These are phyloP conservation scores for Penicillium subrubescens DNA, from an alignment of 495 filamentous ascomycete species.

Conservation along the genomic window DNA sequence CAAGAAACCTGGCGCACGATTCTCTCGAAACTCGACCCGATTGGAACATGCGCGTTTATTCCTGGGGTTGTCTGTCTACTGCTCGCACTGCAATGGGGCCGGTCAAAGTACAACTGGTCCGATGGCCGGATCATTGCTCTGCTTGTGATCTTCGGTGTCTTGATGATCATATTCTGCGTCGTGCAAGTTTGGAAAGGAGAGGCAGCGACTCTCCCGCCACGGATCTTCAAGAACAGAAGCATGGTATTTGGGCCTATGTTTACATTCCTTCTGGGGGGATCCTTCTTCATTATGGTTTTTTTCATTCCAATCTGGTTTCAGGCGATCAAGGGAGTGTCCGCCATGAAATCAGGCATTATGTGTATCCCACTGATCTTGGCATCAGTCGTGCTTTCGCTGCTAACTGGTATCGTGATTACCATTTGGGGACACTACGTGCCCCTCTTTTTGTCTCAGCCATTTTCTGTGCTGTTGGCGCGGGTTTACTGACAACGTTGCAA, in stretches of 20 bases:
- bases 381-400: conserved; percentile 5
- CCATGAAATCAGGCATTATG: conserved; percentile 30
- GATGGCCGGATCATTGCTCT: not conserved
- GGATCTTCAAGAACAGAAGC: conserved; percentile 10
- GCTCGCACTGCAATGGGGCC: conserved; percentile 21
- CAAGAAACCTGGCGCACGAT: not conserved
- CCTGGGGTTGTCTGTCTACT: conserved; percentile 38
- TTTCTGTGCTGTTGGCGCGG: not conserved
- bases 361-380: conserved; percentile 19
- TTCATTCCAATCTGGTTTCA: conserved; percentile 45
- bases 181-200: conserved; percentile 48
- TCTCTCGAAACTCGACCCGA: conserved; percentile 35
- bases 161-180: conserved; percentile 32
- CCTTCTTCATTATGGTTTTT: conserved; percentile 29
- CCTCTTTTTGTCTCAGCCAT: not conserved
- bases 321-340: conserved; percentile 29
- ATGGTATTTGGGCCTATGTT: conserved; percentile 13
- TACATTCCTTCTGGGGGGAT: conserved; percentile 21
- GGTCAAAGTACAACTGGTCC: not conserved
- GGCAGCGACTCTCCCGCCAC: conserved; percentile 46
- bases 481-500: not conserved
- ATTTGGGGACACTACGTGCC: conserved; percentile 10
- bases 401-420: conserved; percentile 6
- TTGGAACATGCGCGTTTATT: conserved; percentile 46
- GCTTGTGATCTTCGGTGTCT: conserved; percentile 6